Evolutionary conservation across 176 grass and related monocot genomes (phyloP), one percentile per base, ranked within the genome.

Genomic region (Oropetium thomaeum): DNA sequence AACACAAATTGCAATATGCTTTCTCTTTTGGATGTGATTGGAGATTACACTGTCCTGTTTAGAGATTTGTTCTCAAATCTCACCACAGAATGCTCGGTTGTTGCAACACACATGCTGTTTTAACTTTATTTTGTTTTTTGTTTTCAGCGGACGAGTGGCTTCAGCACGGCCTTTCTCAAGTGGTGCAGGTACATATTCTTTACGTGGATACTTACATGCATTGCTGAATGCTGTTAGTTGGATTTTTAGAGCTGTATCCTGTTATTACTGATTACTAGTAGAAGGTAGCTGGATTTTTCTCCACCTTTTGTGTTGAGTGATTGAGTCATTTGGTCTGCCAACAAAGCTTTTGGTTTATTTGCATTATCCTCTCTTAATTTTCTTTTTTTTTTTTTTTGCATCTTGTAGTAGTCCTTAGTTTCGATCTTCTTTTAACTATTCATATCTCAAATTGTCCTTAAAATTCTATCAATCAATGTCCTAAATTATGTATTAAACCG

Each of bases 101-200:
- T 20, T 73, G 31, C 82, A 71, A 44, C 22, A 38, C 32, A 59
- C 4, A 85, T 49, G 60, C 25, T 74, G 11, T 60, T 61, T 70
- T 66, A 10, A 26, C 58, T 26, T 37, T 25, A 35, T 30, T 26
- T 69, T 79, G 26, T 84, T 78, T 2, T 48, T 43, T 53, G 15
- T 79, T 77, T 30, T 66, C 70, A 91, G 80, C 75, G 38, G 58
- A 37, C 69, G 68, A 40, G 59, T 68, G 72, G 73, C 30, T 75
- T 71, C 74, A 32, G 80, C 79, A 62, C 84, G 94, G 38, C 32
- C 53, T 78, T 93, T 97, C 51, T 89, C 94, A 85, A 87, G 73
- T 69, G 78, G 49, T 74, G 83, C 88, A 74, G 94, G 94, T 97
- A 90, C 37, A 48, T 58, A 33, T 34, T 0, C 22, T 45, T 80